These are phyloP conservation scores for Pythium biforme DNA, from an alignment of 352 stramenopile species.

Conservation along the genomic window DNA sequence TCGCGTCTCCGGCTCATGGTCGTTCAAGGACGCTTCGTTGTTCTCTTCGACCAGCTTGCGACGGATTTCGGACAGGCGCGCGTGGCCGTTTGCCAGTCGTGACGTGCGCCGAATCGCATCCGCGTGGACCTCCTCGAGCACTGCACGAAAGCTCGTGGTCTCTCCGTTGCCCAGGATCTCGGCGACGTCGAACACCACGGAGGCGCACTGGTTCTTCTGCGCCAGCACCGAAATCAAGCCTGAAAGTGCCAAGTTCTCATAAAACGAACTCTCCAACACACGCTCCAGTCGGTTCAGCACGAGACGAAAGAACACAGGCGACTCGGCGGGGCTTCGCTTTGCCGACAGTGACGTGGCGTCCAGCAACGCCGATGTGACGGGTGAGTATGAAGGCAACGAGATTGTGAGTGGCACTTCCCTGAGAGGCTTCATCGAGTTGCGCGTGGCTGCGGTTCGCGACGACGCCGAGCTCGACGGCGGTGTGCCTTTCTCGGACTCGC, in stretches of 20 bases:
- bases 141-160: slow-evolving; percentile 50
- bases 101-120: slow-evolving; percentile 64
- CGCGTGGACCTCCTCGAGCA: slow-evolving; percentile 80
- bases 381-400: slow-evolving; percentile 66
- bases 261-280: slow-evolving; percentile 78
- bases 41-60: slow-evolving; percentile 66
- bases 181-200: slow-evolving; percentile 54
- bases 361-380: slow-evolving; percentile 26
- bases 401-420: slow-evolving; percentile 68
- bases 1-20: slow-evolving; percentile 62
- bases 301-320: slow-evolving; percentile 60
- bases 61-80: slow-evolving; percentile 40
- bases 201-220: slow-evolving; percentile 51
- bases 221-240: slow-evolving; percentile 73
- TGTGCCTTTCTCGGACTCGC: slow-evolving; percentile 6
- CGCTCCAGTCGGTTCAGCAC: slow-evolving; percentile 74
- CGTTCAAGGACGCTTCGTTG: slow-evolving; percentile 57
- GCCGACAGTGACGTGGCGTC: background rate
- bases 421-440: slow-evolving; percentile 67
- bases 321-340: background rate
- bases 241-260: slow-evolving; percentile 81
- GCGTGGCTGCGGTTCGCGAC: slow-evolving; percentile 50
- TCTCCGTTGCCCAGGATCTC: slow-evolving; percentile 39
- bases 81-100: slow-evolving; percentile 49
- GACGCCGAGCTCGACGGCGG: slow-evolving; percentile 27